Evolutionary conservation across 192 early-diverging fungal species (phyloP).

Genomic region (Phlyctochytrium bullatum): DNA sequence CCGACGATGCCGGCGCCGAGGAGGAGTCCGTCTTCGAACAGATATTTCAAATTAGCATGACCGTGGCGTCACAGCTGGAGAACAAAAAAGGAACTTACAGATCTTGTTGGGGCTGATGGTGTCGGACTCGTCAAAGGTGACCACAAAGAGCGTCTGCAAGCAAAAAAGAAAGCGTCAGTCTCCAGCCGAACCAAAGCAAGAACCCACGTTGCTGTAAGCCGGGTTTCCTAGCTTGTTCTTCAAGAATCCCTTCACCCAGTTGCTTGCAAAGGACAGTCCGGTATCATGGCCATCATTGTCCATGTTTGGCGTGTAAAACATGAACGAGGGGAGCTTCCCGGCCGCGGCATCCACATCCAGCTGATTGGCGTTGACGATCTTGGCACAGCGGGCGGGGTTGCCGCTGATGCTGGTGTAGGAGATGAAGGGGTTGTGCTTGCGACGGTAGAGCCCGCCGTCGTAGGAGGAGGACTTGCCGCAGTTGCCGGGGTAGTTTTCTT

Average conservation of each 20-base stretch:
- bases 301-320: constrained; percentile 64
- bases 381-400: constrained; percentile 60
- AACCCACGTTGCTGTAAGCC: constrained; percentile 3
- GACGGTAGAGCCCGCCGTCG: constrained; percentile 38
- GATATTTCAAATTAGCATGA: not conserved
- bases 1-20: constrained; percentile 39
- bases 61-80: not conserved
- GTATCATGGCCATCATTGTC: constrained; percentile 59
- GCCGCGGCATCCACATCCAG: constrained; percentile 52
- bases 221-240: constrained; percentile 35
- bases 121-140: constrained; percentile 31
- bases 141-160: constrained; percentile 16
- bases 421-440: constrained; percentile 78
- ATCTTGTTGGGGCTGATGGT: constrained; percentile 14
- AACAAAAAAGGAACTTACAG: constrained; percentile 5
- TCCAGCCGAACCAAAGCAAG: constrained; percentile 8
- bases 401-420: constrained; percentile 38
- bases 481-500: constrained; percentile 54
- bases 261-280: constrained; percentile 42
- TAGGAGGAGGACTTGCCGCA: constrained; percentile 28
- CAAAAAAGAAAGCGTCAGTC: not conserved
- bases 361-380: constrained; percentile 57
- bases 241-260: constrained; percentile 54
- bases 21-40: constrained; percentile 25
- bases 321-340: constrained; percentile 50